Evolutionary conservation across 306 rosid genomes (phyloP), one percentile per base, ranked within the genome.

Genomic region (Aeschynomene evenia): DNA sequence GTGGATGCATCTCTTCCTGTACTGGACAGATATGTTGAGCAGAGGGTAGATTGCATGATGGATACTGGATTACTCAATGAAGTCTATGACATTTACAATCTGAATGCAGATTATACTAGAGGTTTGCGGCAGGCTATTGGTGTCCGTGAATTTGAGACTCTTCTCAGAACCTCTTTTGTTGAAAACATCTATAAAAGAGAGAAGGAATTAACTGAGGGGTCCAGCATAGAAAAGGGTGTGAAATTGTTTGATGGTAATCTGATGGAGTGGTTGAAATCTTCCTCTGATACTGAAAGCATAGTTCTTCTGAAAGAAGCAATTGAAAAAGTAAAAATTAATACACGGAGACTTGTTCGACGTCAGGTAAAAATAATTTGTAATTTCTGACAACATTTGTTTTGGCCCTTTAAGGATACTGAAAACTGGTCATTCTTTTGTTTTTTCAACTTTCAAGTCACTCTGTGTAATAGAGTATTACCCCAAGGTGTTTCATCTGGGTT

Each of bases 71-170:
- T 93, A 72, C 94, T 90, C 36, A 71, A 88, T 67, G 98, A 93
- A 83, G 97, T 88, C 73, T 81, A 72, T 72, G 90, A 86, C 21
- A 77, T 93, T 57, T 93, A 86, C 73, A 79, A 72, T 66, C 75
- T 21, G 21, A 80, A 81, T 75, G 87, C 94, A 9, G 88, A 82
- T 72, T 93, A 93, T 76, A 86, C 87, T 78, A 86, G 86, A 72
- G 98, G 98, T 56, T 71, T 93, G 82, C 60, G 79, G 37, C 97
- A 90, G 70, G 96, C 97, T 61, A 90, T 93, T 65, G 97, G 97
- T 45, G 96, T 93, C 63, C 88, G 91, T 50, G 98, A 93, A 73
- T 90, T 90, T 69, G 91, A 90, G 73, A 53, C 31, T 73, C 84
- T 90, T 79, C 79, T 88, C 31, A 70, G 70, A 68, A 75, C 51